A percentile compares a stretch with the other conserved stretches of the same genome.
Conservation (phyloP, 176 grass and related monocot species). For the Eragrostis curvula region DNA sequence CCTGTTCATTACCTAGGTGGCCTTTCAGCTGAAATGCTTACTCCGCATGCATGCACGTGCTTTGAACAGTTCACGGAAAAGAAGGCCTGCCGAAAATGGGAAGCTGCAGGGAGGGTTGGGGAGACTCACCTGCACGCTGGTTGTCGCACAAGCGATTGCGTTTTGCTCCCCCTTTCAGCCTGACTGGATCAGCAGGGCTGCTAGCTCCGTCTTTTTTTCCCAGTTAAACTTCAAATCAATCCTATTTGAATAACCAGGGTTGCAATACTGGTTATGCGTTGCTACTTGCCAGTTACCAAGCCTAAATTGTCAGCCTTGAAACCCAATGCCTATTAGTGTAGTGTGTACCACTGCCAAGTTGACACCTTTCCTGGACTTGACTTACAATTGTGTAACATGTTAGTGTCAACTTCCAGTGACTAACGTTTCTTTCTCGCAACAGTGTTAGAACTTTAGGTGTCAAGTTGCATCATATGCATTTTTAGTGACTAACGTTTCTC, state of each 20-base stretch:
- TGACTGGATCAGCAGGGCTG: background rate
- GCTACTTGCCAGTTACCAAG: background rate
- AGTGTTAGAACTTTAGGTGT: background rate
- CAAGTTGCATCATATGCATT: slow-evolving; percentile 14
- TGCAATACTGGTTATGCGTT: background rate
- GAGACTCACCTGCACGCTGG: background rate
- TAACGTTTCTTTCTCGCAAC: background rate
- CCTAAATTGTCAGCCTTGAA: background rate
- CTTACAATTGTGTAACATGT: background rate
- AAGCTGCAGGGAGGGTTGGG: background rate
- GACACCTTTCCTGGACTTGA: background rate
- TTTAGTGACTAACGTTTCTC: too few species aligned
- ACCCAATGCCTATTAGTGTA: background rate
- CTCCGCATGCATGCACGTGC: too few species aligned
- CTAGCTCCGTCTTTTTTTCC: background rate
- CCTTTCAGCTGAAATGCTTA: too few species aligned
- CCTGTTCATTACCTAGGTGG: background rate
- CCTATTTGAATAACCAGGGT: background rate
- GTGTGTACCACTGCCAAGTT: background rate
- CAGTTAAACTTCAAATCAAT: background rate
- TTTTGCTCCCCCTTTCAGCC: background rate
- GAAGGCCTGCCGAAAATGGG: background rate
- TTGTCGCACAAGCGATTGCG: background rate
- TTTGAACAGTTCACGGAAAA: background rate
- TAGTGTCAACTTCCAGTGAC: slow-evolving; percentile 15